A percentile compares a stretch with the other conserved stretches of the same genome.
phyloP scores from a whole-genome alignment of 2,329 filamentous ascomycete genomes.

The Microsporum canis region DNA sequence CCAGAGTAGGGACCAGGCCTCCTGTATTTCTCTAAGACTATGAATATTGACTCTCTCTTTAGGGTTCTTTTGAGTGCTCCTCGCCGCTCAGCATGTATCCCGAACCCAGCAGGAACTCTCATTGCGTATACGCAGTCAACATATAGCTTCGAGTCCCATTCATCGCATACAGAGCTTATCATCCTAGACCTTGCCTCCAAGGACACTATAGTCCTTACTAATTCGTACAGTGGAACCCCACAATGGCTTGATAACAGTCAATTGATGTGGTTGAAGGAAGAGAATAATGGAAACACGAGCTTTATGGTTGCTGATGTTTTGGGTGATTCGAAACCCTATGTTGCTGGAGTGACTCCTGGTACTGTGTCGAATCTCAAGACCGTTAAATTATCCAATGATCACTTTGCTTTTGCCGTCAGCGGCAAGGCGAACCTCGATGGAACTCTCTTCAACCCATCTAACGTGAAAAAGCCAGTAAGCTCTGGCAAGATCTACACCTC shows the following conservation, averaged over 20 bases:
- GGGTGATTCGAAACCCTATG: slow-evolving; percentile 29
- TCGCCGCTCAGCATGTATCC: slow-evolving; percentile 34
- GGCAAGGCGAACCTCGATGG: slow-evolving; percentile 39
- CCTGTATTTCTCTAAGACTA: not conserved
- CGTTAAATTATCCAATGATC: slow-evolving; percentile 30
- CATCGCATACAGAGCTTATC: slow-evolving; percentile 37
- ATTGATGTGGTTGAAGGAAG: slow-evolving; percentile 37
- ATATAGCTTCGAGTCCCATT: slow-evolving; percentile 41
- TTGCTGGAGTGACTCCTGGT: slow-evolving; percentile 28
- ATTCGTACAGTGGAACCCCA: slow-evolving; percentile 34
- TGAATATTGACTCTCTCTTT: not conserved
- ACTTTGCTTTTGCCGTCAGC: slow-evolving; percentile 37
- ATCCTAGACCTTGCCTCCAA: slow-evolving; percentile 35
- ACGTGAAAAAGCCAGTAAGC: slow-evolving; percentile 35
- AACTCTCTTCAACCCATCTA: slow-evolving; percentile 40
- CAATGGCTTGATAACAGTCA: slow-evolving; percentile 38
- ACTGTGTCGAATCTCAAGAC: slow-evolving; percentile 38
- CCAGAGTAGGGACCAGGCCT: slow-evolving; percentile 25
- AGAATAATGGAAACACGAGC: slow-evolving; percentile 37
- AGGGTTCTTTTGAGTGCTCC: slow-evolving; percentile 39
- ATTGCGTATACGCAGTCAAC: slow-evolving; percentile 38
- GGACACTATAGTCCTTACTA: slow-evolving; percentile 33
- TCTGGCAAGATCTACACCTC: slow-evolving; percentile 41
- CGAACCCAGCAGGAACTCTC: slow-evolving; percentile 37
- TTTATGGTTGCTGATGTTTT: slow-evolving; percentile 35